Base-by-base conservation (phyloP, 1,284 basidiomycete genomes). In the Ceratobasidium sp. region DNA sequence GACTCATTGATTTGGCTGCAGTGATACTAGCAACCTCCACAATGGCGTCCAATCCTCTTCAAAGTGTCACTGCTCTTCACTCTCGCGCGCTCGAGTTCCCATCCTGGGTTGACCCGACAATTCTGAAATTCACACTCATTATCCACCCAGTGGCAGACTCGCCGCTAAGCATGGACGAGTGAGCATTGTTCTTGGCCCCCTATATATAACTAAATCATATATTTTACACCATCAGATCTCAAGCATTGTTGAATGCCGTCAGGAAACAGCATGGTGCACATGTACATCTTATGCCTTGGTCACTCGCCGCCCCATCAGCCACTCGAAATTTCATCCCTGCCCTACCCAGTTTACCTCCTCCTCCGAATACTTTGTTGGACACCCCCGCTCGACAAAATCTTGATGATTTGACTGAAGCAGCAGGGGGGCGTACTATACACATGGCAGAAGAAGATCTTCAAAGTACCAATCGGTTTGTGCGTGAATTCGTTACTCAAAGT, bases 401-500 rank as follows among this genome's bases (percentile, higher is more conserved):
- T 18, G 58, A 73, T 26, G 65, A 61, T 34, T 23, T 70, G 39
- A 16, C 52, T 23, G 60, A 62, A 9, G 69, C 26, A 43, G 23
- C 23, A 28, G 36, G 30, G 26, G 39, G 32, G 67, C 53, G 57
- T 43, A 41, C 74, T 23, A 76, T 83, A n/a, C 85, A 85, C 75
- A 84, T 97, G 79, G 85, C 85, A 6, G 88, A 93, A 73, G 85
- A 85, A 57, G 96, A 98, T 80, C 92, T 96, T 10, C 87, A 92
- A 73, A 87, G 89, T 73, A 88, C 93, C 28, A 90, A 90, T 0
- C 87, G 88, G 52, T 95, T 98, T 76, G 87, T 95, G 5, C 87
- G 96, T 53, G 97, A 98, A 79, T 91, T 98, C 76, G 87, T 95
- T 1, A 90, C 92, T 3, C 94, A 95, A 87, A 96, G 92, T 77